Evolutionary conservation across 441 rosid species (phyloP), one percentile per base, ranked within the genome.

Genomic region (Eutrema salsugineum): DNA sequence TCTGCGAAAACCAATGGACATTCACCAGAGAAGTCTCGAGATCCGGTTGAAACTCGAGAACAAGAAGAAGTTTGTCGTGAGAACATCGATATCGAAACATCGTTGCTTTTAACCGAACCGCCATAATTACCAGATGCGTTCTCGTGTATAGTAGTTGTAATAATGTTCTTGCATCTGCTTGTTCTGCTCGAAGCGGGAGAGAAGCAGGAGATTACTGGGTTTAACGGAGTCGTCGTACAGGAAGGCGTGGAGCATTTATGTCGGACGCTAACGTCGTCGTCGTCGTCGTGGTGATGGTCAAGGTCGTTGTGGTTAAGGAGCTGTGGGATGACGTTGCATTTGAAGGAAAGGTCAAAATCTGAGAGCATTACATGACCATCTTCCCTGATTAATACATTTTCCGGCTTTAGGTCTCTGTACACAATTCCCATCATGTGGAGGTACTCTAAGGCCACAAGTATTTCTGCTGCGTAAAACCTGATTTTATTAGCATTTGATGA

Each of bases 391-490:
- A 87, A 63, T 3, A 87, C 87, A 48, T 87, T 87, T 48, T 87
- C 92, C 1, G 89, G 89, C 72, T 87, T 87, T 2, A 87, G 66
- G 76, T 87, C 92, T 66, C 89, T 77, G 70, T 85, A 87, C 11
- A 87, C 86, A 17, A 87, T 79, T 49, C 91, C 91, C 92, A 87
- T 85, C 89, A 85, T 87, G 84, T 87, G 92, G 27, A 87, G 82
- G 72, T 84, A 87, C 79, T 87, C 92, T 19, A 85, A 63, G 35
- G 89, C 88, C 39, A 87, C 71, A 5, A 87, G 83, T 19, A 77
- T 74, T 81, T 87, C 89, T 2, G 89, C 89, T 50, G 88, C 92
- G 58, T 87, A 85, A 78, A 87, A 87, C 83, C 91, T 93, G 85
- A 44, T 32, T 71, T 51, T 63, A 68, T 42, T 33, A 40, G 40